Evolutionary conservation across 2,329 filamentous ascomycete genomes (phyloP).

Genomic region (Cladobotryum protrusum): DNA sequence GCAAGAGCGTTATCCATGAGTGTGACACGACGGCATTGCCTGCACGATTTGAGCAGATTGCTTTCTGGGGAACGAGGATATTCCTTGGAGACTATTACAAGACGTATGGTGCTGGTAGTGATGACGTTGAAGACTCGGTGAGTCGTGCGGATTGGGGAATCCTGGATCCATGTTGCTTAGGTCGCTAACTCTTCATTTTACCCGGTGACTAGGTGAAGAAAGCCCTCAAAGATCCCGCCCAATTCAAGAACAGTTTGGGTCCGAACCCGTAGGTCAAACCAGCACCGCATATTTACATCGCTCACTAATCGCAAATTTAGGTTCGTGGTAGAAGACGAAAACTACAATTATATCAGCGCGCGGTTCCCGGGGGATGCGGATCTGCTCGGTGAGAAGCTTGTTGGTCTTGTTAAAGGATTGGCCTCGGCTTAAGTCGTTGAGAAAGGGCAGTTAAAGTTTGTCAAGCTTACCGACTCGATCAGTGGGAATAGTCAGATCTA

Average conservation of each 20-base stretch:
- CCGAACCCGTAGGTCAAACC: slow-evolving; percentile 33
- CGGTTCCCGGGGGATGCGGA: slow-evolving; percentile 40
- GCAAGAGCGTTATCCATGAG: slow-evolving; percentile 41
- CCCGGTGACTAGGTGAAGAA: slow-evolving; percentile 33
- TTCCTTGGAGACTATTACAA: slow-evolving; percentile 52
- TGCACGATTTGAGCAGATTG: slow-evolving; percentile 40
- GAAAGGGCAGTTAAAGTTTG: no score
- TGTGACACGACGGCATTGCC: slow-evolving; percentile 44
- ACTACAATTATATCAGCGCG: slow-evolving; percentile 44
- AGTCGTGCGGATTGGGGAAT: slow-evolving; percentile 13
- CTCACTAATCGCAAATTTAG: slow-evolving; percentile 19
- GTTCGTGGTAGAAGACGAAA: slow-evolving; percentile 43
- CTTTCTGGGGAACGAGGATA: slow-evolving; percentile 42
- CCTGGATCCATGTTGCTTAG: no score
- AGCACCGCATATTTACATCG: neutral
- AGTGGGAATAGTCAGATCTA: no score
- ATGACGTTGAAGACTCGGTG: slow-evolving; percentile 42
- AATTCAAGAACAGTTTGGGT: slow-evolving; percentile 39
- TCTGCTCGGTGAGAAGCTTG: slow-evolving; percentile 15
- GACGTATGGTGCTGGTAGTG: slow-evolving; percentile 46
- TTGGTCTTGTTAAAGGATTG: slow-evolving; percentile 8
- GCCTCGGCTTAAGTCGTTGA: neutral
- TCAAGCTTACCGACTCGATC: no score
- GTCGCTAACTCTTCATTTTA: no score
- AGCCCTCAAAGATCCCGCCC: slow-evolving; percentile 33